Conservation (phyloP, 805 yeast genomes). For the Teunomyces panamensis region DNA sequence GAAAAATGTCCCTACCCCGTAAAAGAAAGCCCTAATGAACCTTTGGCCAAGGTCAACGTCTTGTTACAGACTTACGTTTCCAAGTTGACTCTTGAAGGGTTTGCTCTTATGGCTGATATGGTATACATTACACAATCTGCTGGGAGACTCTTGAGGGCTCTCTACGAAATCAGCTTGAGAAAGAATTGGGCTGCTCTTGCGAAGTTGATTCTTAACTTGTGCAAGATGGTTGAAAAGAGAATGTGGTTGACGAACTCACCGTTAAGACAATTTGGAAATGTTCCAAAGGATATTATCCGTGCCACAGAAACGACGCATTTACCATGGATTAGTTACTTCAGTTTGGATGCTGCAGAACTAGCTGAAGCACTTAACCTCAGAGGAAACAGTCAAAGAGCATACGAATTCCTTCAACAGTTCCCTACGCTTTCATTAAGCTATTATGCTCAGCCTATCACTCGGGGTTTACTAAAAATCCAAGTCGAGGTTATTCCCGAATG, state of each 20-base stretch:
- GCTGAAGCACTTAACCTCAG: conserved; percentile 78
- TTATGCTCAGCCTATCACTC: conserved; percentile 73
- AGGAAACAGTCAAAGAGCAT: conserved; percentile 57
- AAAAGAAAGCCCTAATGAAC: conserved; percentile 65
- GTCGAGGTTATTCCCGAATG: conserved; percentile 69
- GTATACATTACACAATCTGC: conserved; percentile 90
- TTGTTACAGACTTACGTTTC: conserved; percentile 88
- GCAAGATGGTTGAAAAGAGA: conserved; percentile 76
- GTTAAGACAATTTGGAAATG: conserved; percentile 72
- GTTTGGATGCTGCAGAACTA: conserved; percentile 69
- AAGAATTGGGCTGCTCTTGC: conserved; percentile 73
- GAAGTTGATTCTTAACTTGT: conserved; percentile 54
- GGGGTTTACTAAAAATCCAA: conserved; percentile 61
- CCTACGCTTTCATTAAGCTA: conserved; percentile 65
- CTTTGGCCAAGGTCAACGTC: conserved; percentile 74
- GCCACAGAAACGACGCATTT: conserved; percentile 76
- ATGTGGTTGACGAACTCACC: conserved; percentile 88
- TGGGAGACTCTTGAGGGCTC: conserved; percentile 80
- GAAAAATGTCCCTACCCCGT: conserved; percentile 86
- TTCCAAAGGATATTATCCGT: conserved; percentile 66
- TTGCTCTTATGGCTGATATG: conserved; percentile 92
- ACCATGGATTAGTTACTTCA: conserved; percentile 79
- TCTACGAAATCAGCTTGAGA: conserved; percentile 69
- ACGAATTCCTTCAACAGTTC: conserved; percentile 62
- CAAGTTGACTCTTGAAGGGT: conserved; percentile 70